Evolutionary conservation across 1,139 yeast species (phyloP).

Genomic region (Pneumocystis wakefieldiae): DNA sequence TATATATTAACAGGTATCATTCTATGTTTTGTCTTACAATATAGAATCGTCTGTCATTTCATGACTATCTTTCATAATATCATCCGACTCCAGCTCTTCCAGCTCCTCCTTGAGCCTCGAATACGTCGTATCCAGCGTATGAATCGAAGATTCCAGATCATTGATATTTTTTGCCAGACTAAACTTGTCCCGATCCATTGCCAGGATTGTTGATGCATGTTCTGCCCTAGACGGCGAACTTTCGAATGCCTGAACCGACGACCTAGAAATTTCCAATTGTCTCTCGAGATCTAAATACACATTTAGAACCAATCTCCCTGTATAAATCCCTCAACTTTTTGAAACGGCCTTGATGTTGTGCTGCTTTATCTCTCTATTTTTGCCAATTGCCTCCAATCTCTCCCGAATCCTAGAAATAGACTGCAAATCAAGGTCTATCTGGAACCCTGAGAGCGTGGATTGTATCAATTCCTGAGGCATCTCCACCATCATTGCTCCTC

Average conservation of each 20-base stretch:
- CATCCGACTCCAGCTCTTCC: constrained; percentile 24
- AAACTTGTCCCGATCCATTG: constrained; percentile 38
- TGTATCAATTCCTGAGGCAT: constrained; percentile 8
- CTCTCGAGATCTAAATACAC: constrained; percentile 19
- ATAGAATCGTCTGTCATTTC: constrained; percentile 17
- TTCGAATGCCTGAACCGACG: constrained; percentile 22
- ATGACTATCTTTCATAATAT: constrained; percentile 16
- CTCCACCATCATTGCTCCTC: not conserved
- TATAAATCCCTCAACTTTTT: constrained; percentile 8
- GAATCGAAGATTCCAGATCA: constrained; percentile 40
- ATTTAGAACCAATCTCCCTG: not conserved
- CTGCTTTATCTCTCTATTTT: constrained; percentile 13
- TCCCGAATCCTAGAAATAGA: constrained; percentile 14
- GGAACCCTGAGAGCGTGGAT: constrained; percentile 14
- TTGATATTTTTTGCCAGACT: constrained; percentile 42
- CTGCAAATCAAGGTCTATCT: constrained; percentile 15
- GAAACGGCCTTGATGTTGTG: constrained; percentile 13
- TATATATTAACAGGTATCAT: constrained; percentile 15
- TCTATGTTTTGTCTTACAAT: constrained; percentile 21
- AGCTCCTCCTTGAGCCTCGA: constrained; percentile 30
- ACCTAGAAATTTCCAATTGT: constrained; percentile 20
- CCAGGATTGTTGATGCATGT: constrained; percentile 19
- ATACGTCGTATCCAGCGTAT: constrained; percentile 33
- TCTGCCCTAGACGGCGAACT: constrained; percentile 20
- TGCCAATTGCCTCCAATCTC: constrained; percentile 10